phyloP scores from a whole-genome alignment of 179 eudicot genomes.

The Drosera spatulata region DNA sequence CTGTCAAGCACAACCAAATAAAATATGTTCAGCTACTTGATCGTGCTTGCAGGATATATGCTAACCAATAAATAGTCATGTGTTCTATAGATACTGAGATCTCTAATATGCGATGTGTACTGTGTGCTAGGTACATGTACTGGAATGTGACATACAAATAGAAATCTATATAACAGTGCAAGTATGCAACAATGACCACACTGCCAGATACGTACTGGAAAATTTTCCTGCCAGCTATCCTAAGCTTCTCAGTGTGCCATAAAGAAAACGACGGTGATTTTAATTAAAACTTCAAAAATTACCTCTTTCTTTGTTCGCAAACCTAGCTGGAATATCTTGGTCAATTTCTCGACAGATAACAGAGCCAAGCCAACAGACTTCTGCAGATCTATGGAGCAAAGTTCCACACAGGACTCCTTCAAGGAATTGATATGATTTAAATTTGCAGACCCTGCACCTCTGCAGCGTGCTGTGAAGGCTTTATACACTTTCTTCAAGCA shows the following conservation, averaged over 20 bases:
- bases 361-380: slow-evolving; percentile 53
- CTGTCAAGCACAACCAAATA: slow-evolving; percentile 21
- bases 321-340: slow-evolving; percentile 52
- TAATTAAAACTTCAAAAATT: slow-evolving; percentile 2
- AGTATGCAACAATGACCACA: no score
- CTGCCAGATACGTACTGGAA: no score
- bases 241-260: background rate
- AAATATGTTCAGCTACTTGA: background rate
- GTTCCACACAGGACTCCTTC: slow-evolving; percentile 43
- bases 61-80: no score
- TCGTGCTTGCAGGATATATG: no score
- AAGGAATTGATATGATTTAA: slow-evolving; percentile 52
- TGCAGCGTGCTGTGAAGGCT: slow-evolving; percentile 52
- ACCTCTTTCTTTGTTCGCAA: slow-evolving; percentile 59
- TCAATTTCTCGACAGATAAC: slow-evolving; percentile 48
- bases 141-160: no score
- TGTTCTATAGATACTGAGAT: no score
- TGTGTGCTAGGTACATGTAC: no score
- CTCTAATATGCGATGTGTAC: no score
- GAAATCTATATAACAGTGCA: no score
- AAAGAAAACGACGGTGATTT: background rate
- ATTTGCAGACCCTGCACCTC: slow-evolving; percentile 32
- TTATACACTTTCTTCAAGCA: slow-evolving; percentile 58
- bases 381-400: slow-evolving; percentile 67
- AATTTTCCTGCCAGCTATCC: no score